Percentiles rank a stretch among this genome's conserved stretches.
These are phyloP conservation scores for Penicillium crustosum DNA, from an alignment of 2,329 filamentous ascomycete species.

Conservation along the genomic window DNA sequence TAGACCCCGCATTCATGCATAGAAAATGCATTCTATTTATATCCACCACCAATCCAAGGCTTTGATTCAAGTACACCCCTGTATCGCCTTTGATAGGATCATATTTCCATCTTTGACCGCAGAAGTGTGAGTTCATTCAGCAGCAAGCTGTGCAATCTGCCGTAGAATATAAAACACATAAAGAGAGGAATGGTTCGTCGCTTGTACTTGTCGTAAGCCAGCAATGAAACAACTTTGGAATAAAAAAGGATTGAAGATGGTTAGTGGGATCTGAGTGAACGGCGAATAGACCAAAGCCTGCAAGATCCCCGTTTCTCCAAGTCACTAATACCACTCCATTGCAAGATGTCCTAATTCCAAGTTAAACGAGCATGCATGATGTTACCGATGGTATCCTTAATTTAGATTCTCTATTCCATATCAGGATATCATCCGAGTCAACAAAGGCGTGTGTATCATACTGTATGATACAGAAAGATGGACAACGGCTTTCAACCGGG, in stretches of 20 bases:
- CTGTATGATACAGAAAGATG: not conserved
- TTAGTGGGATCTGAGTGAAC: not conserved
- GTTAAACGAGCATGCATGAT: not conserved
- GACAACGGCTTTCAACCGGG: not conserved
- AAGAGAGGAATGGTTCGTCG: not conserved
- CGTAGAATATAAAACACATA: not conserved
- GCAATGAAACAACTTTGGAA: not conserved
- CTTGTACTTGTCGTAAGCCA: not conserved
- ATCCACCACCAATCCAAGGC: not conserved
- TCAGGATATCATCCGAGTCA: not conserved
- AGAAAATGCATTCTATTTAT: not conserved
- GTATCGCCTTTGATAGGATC: not conserved
- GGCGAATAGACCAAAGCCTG: not conserved
- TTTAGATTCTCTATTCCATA: not conserved
- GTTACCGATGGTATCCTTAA: not conserved
- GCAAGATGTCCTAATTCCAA: not conserved
- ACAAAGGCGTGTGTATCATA: not conserved
- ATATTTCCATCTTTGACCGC: not conserved
- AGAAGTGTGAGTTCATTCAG: not conserved
- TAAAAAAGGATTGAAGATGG: not conserved
- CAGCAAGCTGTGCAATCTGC: not conserved
- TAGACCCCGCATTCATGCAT: conserved; percentile 5
- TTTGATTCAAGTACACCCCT: not conserved
- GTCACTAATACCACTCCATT: not conserved
- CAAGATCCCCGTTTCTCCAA: not conserved